Base-by-base conservation (phyloP, 768 basidiomycete genomes). In the Chalciporus piperatus region DNA sequence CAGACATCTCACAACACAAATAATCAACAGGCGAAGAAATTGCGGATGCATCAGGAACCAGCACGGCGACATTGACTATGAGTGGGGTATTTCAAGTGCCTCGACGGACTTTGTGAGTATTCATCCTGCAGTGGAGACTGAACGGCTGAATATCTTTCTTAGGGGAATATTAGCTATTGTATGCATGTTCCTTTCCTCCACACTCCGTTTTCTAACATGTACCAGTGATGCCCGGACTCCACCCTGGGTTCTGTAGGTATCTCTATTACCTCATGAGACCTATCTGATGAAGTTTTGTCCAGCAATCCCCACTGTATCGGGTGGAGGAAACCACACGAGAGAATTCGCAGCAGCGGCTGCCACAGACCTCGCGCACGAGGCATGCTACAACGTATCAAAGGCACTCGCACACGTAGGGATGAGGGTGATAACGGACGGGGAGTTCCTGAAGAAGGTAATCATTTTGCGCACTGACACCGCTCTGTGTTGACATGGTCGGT, bases 41-140 rank as follows among this genome's bases (percentile, higher is more conserved):
- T 30, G 80, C 80, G 0, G 76, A 79, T 43, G 74, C 87, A 75
- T 82, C 30, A 68, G 76, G 16, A 82, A 79, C 53, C 80, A 80
- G 48, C 86, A 83, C 51, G 87, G 85, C 0, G 68, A 69, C 3
- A 74, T 86, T 48, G 83, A 86, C 62, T 79, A 83, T 59, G 77
- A 79, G 53, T 83, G 80, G 76, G 84, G 88, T 41, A 86, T 86
- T 58, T 69, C 72, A 6, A 76, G 76, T 41, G 89, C 87, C 12
- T 92, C 88, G 5, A 92, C 90, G 3, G 90, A 92, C 64, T 92
- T 92, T 56, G 90, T 90, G 59, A 72, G 86, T 71, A 3, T 12
- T 32, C 27, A 27, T 7, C 27, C 6, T 27, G 22, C 22, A 22
- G 22, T 22, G 22, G 22, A 22, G 22, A 22, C 22, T 22, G 22